Base-by-base conservation (phyloP, 768 basidiomycete genomes). In the Trametes coccinea region DNA sequence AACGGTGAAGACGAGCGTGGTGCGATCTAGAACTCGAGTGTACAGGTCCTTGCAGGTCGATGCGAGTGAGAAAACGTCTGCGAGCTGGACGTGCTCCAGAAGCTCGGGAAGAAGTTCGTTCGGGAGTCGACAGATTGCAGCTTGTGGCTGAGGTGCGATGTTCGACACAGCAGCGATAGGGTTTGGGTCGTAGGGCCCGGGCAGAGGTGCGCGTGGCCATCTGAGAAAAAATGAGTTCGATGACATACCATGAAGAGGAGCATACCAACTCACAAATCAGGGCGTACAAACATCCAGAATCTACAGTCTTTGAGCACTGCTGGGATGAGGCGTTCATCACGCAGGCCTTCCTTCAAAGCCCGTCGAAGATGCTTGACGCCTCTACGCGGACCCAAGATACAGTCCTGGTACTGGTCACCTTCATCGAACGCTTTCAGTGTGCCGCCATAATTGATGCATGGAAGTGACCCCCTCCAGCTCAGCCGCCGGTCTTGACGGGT, bases 51-150 rank as follows among this genome's bases (percentile, higher is more conserved):
- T 31, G 55, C 55, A 56, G 11, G 45, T 56, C 4, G 16, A 34
- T 30, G 55, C 55, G 45, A 56, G 55, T 3, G 55, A 17, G 17
- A 56, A 56, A 30, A 56, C 22, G 44, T n/a, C 43, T 17, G 11
- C 22, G 17, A 56, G 44, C 5, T 14, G 8, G 17, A 46, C 10
- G 16, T 56, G 45, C 33, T 56, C 44, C 43, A 56, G 29, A 10
- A 47, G 16, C 55, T 56, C 55, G 3, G 41, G 55, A 27, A 46
- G 27, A 27, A 46, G 22, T 27, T 46, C 45, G 22, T 29, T 46
- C 7, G 45, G 45, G 45, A 46, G 45, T 4, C 27, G 22, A 13
- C 45, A 46, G 4, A 46, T 8, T 5, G 5, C 3, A 17, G 45
- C 16, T 22, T 8, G 45, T 10, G 45, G 22, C 9, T 46, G 45